Evolutionary conservation across 768 basidiomycete species (phyloP).

Genomic region (Paxillus involutus): DNA sequence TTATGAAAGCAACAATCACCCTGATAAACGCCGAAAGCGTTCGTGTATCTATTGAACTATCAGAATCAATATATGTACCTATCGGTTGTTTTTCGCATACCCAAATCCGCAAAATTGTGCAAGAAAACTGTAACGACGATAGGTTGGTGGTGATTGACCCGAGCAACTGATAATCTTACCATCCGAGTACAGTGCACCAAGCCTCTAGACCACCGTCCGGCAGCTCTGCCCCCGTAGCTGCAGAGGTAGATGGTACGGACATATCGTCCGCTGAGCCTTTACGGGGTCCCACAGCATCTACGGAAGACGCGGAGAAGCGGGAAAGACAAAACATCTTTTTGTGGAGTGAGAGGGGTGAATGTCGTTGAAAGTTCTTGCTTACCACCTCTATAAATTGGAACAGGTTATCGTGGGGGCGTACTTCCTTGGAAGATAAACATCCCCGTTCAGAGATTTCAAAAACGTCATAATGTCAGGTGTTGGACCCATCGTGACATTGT

Average conservation of each 20-base stretch:
- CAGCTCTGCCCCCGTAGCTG: not conserved
- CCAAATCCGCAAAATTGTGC: constrained; percentile 27
- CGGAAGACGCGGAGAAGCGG: not conserved
- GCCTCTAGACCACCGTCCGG: constrained; percentile 15
- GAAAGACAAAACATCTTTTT: not conserved
- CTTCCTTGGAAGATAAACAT: not conserved
- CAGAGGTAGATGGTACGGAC: not conserved
- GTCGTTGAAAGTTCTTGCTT: not conserved
- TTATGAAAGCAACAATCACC: constrained; percentile 9
- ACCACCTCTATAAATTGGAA: not conserved
- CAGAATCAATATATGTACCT: not conserved
- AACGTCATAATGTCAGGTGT: not conserved
- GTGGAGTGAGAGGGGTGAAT: not conserved
- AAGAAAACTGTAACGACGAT: constrained; percentile 20
- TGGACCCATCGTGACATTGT: not conserved
- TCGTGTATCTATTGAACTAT: constrained; percentile 13
- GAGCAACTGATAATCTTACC: constrained; percentile 10
- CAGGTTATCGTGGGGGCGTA: not conserved
- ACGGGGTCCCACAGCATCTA: not conserved
- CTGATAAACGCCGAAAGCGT: constrained; percentile 30
- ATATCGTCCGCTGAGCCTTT: not conserved
- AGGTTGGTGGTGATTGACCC: not conserved
- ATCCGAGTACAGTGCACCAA: constrained; percentile 27
- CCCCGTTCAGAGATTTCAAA: not conserved
- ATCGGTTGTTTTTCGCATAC: constrained; percentile 1